Percentiles rank a stretch among this genome's conserved stretches.
These are phyloP conservation scores for Rosa chinensis DNA, from an alignment of 306 rosid genomes.

Conservation along the genomic window DNA sequence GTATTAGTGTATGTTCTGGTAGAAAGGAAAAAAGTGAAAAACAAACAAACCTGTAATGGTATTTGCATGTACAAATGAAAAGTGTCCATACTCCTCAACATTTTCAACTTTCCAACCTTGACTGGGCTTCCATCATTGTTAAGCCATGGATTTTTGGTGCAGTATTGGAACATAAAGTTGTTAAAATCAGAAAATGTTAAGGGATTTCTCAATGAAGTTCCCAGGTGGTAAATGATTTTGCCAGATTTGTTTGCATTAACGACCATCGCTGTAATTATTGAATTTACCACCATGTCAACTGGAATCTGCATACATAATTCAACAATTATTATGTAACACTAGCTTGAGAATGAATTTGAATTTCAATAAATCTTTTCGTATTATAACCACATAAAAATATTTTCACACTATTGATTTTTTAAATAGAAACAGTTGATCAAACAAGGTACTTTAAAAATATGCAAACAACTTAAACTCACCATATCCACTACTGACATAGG, in stretches of 20 bases:
- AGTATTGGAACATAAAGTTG: constrained; percentile 4
- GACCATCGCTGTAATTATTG: constrained; percentile 37
- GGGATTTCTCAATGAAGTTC: constrained; percentile 41
- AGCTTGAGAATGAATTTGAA: too few species aligned
- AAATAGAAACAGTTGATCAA: too few species aligned
- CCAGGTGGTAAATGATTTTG: constrained; percentile 37
- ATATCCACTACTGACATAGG: constrained; percentile 36
- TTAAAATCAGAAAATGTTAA: background rate
- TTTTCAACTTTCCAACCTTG: background rate
- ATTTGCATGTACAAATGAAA: constrained; percentile 27
- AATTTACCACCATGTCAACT: constrained; percentile 48
- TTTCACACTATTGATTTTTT: too few species aligned
- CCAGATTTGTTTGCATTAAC: constrained; percentile 23
- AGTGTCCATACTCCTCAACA: constrained; percentile 16
- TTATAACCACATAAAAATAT: too few species aligned
- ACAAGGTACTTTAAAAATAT: too few species aligned
- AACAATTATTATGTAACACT: too few species aligned
- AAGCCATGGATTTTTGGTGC: constrained; percentile 16
- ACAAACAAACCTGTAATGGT: constrained; percentile 39
- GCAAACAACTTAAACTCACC: constrained; percentile 18
- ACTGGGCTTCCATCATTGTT: constrained; percentile 30
- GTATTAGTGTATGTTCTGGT: too few species aligned
- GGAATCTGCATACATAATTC: constrained; percentile 37
- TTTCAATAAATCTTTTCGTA: too few species aligned
- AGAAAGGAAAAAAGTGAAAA: too few species aligned